These are phyloP conservation scores for Xylaria curta DNA, from an alignment of 495 filamentous ascomycete species.

Conservation along the genomic window DNA sequence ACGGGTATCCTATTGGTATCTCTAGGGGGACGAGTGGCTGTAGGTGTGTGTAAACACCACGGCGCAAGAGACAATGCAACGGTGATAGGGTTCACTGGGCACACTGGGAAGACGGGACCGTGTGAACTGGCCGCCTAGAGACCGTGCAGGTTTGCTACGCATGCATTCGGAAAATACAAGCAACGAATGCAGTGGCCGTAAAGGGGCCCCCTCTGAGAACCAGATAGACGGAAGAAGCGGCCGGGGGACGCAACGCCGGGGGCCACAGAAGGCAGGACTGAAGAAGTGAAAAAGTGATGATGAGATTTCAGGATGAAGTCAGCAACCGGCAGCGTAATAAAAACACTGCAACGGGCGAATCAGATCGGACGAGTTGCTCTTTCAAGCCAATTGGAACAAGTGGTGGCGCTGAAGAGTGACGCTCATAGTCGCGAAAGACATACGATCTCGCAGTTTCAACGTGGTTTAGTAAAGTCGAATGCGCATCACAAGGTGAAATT, in stretches of 20 bases:
- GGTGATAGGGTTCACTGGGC: slow-evolving; percentile 17
- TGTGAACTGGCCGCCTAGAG: slow-evolving; percentile 20
- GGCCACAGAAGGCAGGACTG: slow-evolving; percentile 17
- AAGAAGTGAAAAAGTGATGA: slow-evolving; percentile 4
- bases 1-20: slow-evolving; percentile 15
- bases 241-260: slow-evolving; percentile 17
- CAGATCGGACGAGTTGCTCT: background rate
- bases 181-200: slow-evolving; percentile 19
- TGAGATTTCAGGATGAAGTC: slow-evolving; percentile 23
- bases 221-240: slow-evolving; percentile 21
- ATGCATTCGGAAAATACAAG: slow-evolving; percentile 17
- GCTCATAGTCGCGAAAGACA: slow-evolving; percentile 16
- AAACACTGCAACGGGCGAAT: slow-evolving; percentile 24
- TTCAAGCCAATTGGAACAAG: slow-evolving; percentile 25
- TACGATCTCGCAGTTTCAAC: slow-evolving; percentile 23
- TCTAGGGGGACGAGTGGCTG: slow-evolving; percentile 14
- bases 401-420: slow-evolving; percentile 27
- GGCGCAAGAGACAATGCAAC: slow-evolving; percentile 23
- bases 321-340: slow-evolving; percentile 19
- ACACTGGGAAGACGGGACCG: slow-evolving; percentile 22
- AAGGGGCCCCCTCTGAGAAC: background rate
- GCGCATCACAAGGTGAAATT: slow-evolving; percentile 7
- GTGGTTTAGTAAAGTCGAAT: slow-evolving; percentile 16
- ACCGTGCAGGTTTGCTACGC: slow-evolving; percentile 25
- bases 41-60: slow-evolving; percentile 20